Base-by-base conservation (phyloP, 768 basidiomycete species). In the Hemileccinum rubropunctum region DNA sequence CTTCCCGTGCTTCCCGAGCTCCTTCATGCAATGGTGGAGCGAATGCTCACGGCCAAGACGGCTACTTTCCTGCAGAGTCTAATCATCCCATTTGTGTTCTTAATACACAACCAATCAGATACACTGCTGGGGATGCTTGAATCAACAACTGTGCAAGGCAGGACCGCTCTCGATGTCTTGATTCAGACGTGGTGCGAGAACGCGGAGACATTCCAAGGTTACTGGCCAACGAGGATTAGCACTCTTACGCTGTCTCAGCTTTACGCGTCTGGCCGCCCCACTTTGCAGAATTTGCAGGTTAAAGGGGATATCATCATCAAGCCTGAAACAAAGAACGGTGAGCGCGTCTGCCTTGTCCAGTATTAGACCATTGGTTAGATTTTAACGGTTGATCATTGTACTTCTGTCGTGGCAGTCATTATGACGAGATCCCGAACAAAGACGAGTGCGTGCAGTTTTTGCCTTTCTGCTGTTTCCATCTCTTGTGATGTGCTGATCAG, bases 171-270 rank as follows among this genome's bases (percentile, higher is more conserved):
- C n/a, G 85, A 94, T 52, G 79, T 98, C 41, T 75, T 99, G n/a
- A 78, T 98, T 23, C 81, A 86, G 48, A 85, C 89, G 0, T 98
- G 95, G 95, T 91, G 89, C 61, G 95, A 99, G 65, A 95, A 94
- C 59, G 86, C 87, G 12, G 89, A 92, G 67, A 91, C 87, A 5
- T 90, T 98, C 78, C 91, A 93, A 62, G 95, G 97, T 27, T 92
- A 86, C 68, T 98, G 95, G 95, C 85, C 91, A 10, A 82, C 84
- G 4, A 82, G 91, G 28, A 79, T 95, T 59, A 94, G 91, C 67
- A 86, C 82, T 34, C 71, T 98, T 47, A 95, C 88, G 1, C 71
- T 99, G 43, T 80, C 80, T 26, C 81, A 88, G 53, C 75, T 98
- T 20, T 87, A 88, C 61, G 70, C 71, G 0, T 80, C 83, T 6